Evolutionary conservation across 352 stramenopile genomes (phyloP).

Genomic region (Pelagophyceae sp.): DNA sequence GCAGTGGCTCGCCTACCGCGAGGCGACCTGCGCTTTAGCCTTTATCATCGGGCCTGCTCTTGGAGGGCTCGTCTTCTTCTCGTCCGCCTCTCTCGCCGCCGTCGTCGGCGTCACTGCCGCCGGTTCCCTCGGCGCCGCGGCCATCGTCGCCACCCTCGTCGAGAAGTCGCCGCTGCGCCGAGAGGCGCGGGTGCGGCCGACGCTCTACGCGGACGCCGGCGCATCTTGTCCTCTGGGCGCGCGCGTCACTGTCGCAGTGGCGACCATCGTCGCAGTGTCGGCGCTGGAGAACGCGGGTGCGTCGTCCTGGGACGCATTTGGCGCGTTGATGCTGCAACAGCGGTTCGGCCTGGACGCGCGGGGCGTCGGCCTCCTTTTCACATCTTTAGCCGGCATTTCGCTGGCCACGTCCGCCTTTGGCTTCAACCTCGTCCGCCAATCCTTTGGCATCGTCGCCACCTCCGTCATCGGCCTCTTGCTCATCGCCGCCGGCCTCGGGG

Average conservation of each 20-base stretch:
- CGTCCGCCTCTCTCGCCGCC: background rate
- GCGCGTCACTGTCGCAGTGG: constrained; percentile 42
- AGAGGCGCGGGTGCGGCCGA: background rate
- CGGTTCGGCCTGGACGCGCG: constrained; percentile 35
- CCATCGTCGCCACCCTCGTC: constrained; percentile 8
- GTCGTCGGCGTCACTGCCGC: constrained; percentile 8
- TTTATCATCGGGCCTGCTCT: constrained; percentile 46
- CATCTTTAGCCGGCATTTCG: constrained; percentile 41
- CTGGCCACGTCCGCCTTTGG: constrained; percentile 39
- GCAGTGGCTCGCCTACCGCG: constrained; percentile 39
- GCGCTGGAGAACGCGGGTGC: constrained; percentile 48
- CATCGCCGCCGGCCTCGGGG: constrained; percentile 37
- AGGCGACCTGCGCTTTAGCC: constrained; percentile 45
- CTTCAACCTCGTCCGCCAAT: constrained; percentile 37
- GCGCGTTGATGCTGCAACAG: constrained; percentile 42
- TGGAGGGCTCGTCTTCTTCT: constrained; percentile 37
- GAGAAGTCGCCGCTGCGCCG: background rate
- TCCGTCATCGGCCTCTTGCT: constrained; percentile 38
- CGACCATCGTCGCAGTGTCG: constrained; percentile 42
- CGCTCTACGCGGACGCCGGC: background rate
- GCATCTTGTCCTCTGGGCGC: constrained; percentile 42
- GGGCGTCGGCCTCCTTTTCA: constrained; percentile 44
- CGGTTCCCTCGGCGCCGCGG: constrained; percentile 5
- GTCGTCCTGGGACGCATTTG: constrained; percentile 51
- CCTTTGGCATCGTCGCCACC: constrained; percentile 39